Evolutionary conservation across 2,329 filamentous ascomycete genomes (phyloP).

Genomic region (Immersiporthe knoxdaviesiana): DNA sequence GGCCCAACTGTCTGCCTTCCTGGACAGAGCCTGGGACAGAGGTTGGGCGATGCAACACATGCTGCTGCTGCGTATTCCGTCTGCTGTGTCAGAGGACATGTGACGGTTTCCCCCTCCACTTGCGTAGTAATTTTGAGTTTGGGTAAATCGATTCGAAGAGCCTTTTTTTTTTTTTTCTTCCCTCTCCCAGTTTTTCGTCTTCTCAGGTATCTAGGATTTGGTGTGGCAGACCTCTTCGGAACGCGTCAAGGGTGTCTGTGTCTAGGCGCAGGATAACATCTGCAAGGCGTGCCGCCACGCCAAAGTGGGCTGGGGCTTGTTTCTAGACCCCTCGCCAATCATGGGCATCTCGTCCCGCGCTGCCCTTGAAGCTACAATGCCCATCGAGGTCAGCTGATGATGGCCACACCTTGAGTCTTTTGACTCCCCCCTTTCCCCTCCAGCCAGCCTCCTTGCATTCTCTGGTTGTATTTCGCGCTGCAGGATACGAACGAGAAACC

Average conservation of each 20-base stretch:
- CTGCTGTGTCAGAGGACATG: neutral
- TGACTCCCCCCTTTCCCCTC: neutral
- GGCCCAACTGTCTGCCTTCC: neutral
- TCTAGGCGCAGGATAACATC: neutral
- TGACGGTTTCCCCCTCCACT: neutral
- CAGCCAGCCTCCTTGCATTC: neutral
- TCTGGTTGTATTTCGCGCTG: neutral
- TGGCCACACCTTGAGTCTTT: conserved; percentile 3
- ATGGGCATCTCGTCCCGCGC: neutral
- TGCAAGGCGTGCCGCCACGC: conserved; percentile 15
- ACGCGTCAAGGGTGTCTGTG: conserved; percentile 12
- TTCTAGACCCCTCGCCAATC: conserved; percentile 7
- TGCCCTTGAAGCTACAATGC: neutral
- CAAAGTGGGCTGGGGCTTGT: conserved; percentile 16
- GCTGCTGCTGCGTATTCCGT: neutral
- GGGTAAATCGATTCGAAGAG: neutral
- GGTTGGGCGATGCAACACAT: neutral
- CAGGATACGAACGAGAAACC: neutral
- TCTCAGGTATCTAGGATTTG: neutral
- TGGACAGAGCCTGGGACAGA: neutral
- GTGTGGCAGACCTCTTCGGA: conserved; percentile 8
- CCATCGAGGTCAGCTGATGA: conserved; percentile 3
- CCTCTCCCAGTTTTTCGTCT: too few species aligned
- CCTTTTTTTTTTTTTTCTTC: neutral
- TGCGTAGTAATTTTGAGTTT: neutral